Evolutionary conservation across 164 flowering plant genomes (phyloP).

Genomic region (Liquidambar formosana): DNA sequence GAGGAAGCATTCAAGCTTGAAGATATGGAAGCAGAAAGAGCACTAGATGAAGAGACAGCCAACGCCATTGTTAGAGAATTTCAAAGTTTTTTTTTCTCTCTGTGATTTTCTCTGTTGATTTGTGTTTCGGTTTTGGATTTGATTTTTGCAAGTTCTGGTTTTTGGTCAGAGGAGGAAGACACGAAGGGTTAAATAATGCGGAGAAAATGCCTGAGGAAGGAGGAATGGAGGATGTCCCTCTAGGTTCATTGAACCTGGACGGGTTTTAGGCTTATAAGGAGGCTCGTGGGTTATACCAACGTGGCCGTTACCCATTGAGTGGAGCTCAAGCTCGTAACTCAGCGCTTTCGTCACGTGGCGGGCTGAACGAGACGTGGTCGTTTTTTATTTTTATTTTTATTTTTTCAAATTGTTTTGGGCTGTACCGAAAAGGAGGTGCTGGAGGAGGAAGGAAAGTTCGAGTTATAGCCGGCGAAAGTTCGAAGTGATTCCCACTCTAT

Average conservation of each 20-base stretch:
- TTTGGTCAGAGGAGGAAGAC: not conserved
- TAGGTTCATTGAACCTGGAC: conserved; percentile 91
- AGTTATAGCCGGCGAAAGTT: too few species aligned
- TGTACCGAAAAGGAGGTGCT: too few species aligned
- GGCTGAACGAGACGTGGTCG: too few species aligned
- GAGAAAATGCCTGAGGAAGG: not conserved
- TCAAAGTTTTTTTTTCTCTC: not conserved
- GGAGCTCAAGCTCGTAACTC: too few species aligned
- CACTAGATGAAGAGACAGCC: conserved; percentile 40
- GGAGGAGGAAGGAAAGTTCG: too few species aligned
- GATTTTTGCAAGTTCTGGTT: not conserved
- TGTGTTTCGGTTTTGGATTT: not conserved
- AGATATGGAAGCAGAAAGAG: conserved; percentile 32
- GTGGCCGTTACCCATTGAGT: conserved; percentile 11
- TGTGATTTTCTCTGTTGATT: not conserved
- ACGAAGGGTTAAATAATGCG: conserved; percentile 14
- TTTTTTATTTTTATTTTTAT: too few species aligned
- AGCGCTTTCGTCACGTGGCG: too few species aligned
- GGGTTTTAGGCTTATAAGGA: conserved; percentile 7
- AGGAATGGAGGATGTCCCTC: not conserved
- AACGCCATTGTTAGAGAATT: conserved; percentile 34
- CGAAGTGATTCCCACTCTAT: too few species aligned
- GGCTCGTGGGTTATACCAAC: conserved; percentile 10
- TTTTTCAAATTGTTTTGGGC: too few species aligned
- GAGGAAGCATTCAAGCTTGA: conserved; percentile 29